Percentiles rank a stretch among this genome's conserved stretches.
Evolutionary conservation across 257 asterid genomes (phyloP).

Genomic region (Primulina huaijiensis): DNA sequence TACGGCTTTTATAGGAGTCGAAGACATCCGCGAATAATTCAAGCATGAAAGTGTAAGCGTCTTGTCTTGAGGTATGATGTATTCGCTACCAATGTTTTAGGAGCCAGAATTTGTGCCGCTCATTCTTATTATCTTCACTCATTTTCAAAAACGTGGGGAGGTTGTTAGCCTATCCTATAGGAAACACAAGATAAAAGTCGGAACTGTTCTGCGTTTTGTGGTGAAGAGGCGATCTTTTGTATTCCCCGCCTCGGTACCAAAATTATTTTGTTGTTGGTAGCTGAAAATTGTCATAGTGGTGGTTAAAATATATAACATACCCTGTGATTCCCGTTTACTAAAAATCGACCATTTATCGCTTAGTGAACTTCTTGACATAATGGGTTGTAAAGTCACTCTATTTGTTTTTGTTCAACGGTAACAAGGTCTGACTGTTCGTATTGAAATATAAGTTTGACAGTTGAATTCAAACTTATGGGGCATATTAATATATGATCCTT

Average conservation of each 20-base stretch:
- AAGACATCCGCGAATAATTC: constrained; percentile 64
- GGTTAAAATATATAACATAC: too few relatives aligned
- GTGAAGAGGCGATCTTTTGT: constrained; percentile 55
- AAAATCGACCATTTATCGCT: too few relatives aligned
- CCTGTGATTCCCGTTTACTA: neutral
- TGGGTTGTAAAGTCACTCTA: neutral
- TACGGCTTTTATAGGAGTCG: constrained; percentile 53
- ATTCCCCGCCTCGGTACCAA: neutral
- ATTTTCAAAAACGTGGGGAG: constrained; percentile 56
- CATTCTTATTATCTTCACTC: constrained; percentile 15
- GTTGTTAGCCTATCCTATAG: constrained; percentile 49
- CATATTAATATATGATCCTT: too few relatives aligned
- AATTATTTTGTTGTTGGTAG: neutral
- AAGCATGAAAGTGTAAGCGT: constrained; percentile 54
- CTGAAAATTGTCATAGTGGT: neutral
- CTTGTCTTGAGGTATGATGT: constrained; percentile 17
- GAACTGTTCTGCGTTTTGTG: constrained; percentile 58
- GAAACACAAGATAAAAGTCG: constrained; percentile 65
- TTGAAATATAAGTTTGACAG: neutral
- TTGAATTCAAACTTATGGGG: constrained; percentile 1
- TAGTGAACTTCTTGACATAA: neutral
- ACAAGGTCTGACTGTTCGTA: neutral
- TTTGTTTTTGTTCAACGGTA: neutral
- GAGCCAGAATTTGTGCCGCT: constrained; percentile 1
- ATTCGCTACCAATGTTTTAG: constrained; percentile 2